A percentile compares a stretch with the other conserved stretches of the same genome.
These are phyloP conservation scores for Fusarium floridanum DNA, from an alignment of 2,329 filamentous ascomycete species.

Conservation along the genomic window DNA sequence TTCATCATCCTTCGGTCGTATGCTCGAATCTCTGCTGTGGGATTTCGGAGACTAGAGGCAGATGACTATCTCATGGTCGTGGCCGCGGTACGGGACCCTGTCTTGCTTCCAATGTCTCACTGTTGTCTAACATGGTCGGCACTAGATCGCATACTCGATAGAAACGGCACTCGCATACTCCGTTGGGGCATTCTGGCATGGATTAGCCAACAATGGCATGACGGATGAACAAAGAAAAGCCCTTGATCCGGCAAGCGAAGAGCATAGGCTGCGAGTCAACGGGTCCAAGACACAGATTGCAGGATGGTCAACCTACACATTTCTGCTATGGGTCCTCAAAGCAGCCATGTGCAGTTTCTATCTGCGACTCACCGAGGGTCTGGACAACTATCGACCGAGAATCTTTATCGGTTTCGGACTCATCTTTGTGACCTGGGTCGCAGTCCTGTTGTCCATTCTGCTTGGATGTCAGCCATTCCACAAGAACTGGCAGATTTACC, in stretches of 20 bases:
- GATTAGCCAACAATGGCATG: constrained; percentile 68
- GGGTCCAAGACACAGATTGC: constrained; percentile 67
- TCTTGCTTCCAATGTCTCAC: constrained; percentile 62
- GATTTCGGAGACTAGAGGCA: constrained; percentile 47
- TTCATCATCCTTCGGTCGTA: constrained; percentile 54
- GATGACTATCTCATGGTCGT: constrained; percentile 55
- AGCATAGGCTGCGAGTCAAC: constrained; percentile 52
- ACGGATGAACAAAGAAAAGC: constrained; percentile 59
- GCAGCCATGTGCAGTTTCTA: constrained; percentile 67
- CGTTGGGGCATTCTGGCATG: constrained; percentile 58
- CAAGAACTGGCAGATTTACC: constrained; percentile 69
- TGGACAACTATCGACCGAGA: constrained; percentile 17
- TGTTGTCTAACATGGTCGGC: not conserved
- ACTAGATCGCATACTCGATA: constrained; percentile 61
- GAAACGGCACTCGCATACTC: constrained; percentile 63
- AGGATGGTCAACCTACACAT: constrained; percentile 65
- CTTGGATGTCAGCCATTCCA: constrained; percentile 63
- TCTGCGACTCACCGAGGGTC: constrained; percentile 58
- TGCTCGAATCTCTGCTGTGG: constrained; percentile 50
- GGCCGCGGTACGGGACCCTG: constrained; percentile 50
- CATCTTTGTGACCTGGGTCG: constrained; percentile 61
- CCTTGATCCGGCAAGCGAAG: constrained; percentile 56
- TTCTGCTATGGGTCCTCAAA: constrained; percentile 65
- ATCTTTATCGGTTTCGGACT: constrained; percentile 63
- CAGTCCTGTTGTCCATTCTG: constrained; percentile 61